Evolutionary conservation across 192 early-diverging fungal genomes (phyloP).

Genomic region (Gamsiella multidivaricata): DNA sequence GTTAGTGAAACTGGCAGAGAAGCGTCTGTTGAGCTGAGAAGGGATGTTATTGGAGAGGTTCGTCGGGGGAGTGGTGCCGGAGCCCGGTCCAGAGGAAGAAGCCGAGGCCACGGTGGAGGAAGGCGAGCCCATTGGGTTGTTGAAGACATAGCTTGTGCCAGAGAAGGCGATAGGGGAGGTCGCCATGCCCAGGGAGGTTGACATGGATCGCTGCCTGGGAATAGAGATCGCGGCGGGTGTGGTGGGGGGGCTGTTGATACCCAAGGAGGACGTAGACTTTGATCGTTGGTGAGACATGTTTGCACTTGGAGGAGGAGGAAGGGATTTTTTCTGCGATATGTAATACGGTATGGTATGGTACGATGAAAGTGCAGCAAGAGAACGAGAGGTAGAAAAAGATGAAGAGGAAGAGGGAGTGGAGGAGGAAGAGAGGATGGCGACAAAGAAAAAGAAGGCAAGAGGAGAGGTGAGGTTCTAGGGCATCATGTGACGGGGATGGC

Average conservation of each 20-base stretch:
- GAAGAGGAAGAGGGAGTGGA: not conserved
- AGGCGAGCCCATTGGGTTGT: slow-evolving; percentile 1
- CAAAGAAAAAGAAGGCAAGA: not conserved
- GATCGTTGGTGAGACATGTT: slow-evolving; percentile 24
- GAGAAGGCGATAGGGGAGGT: slow-evolving; percentile 19
- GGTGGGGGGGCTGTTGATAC: not conserved
- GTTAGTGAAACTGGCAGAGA: slow-evolving; percentile 32
- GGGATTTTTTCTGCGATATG: not conserved
- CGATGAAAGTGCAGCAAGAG: not conserved
- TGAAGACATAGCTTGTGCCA: not conserved
- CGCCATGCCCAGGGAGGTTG: slow-evolving; percentile 21
- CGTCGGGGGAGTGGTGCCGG: slow-evolving; percentile 9
- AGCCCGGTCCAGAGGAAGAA: not conserved
- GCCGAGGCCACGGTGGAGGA: not conserved
- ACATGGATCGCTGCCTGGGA: slow-evolving; percentile 34
- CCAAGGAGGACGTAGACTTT: slow-evolving; percentile 13
- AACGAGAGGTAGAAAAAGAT: not conserved
- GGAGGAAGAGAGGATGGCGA: not conserved
- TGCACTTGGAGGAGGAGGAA: not conserved
- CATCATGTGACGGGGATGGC: not conserved
- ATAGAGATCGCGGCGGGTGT: slow-evolving; percentile 7
- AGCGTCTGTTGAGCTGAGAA: slow-evolving; percentile 13
- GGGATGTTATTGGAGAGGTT: slow-evolving; percentile 30
- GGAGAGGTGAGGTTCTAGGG: not conserved
- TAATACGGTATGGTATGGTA: not conserved